phyloP scores from a whole-genome alignment of 495 filamentous ascomycete genomes.

The Thozetella sp. region DNA sequence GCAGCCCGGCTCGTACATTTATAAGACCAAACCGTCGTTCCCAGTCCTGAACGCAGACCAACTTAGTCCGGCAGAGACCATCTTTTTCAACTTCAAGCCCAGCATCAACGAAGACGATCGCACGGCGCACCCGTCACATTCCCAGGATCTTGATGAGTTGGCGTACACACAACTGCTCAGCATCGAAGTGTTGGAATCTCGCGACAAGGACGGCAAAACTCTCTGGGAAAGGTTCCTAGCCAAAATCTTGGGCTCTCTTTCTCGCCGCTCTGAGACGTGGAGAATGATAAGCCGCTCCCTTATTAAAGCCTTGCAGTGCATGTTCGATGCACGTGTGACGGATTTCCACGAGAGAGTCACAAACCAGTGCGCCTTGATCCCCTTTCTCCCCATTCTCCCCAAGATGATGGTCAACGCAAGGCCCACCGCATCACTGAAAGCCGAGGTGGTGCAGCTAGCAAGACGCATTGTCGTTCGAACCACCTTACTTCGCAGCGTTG shows the following conservation, averaged over 20 bases:
- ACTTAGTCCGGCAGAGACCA: neutral
- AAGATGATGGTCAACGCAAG: neutral
- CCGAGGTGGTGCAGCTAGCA: neutral
- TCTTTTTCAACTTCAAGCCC: neutral
- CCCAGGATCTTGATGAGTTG: neutral
- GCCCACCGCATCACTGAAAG: neutral
- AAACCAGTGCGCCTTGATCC: neutral
- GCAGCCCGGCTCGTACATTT: neutral
- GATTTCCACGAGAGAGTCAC: neutral
- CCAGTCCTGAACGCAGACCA: neutral
- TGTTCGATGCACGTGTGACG: neutral
- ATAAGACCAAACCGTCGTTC: neutral
- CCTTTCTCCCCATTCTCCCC: neutral
- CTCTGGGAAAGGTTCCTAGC: neutral
- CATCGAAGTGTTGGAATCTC: neutral
- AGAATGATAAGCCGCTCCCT: neutral
- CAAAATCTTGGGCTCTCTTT: neutral
- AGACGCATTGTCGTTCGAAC: neutral
- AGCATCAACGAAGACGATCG: neutral
- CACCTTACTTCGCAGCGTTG: neutral
- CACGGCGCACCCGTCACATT: neutral
- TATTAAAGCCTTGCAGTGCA: neutral
- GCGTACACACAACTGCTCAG: neutral
- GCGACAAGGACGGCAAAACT: neutral
- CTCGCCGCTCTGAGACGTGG: neutral